Percentiles rank a stretch among this genome's conserved stretches.
Evolutionary conservation across 73 alveolate species (phyloP).

Genomic region (Symbiodinium natans): DNA sequence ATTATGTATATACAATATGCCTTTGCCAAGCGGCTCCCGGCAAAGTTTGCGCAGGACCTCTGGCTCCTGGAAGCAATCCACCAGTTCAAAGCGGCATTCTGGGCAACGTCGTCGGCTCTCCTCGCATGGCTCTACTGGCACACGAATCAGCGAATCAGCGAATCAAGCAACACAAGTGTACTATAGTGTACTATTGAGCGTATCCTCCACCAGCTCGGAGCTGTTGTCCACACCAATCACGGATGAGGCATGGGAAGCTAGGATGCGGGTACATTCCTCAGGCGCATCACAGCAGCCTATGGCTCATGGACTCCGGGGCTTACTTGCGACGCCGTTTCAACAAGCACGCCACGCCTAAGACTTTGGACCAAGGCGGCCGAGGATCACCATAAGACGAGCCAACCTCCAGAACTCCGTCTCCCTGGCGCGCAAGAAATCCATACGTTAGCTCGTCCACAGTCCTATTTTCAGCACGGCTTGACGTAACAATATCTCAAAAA

Average conservation of each 20-base stretch:
- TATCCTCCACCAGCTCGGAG: constrained; percentile 36
- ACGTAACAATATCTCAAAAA: too few relatives aligned
- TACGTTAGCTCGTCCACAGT: too few relatives aligned
- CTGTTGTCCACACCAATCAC: constrained; percentile 73
- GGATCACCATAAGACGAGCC: constrained; percentile 35
- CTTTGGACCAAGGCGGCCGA: not conserved
- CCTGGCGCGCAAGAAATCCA: not conserved
- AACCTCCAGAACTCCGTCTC: constrained; percentile 48
- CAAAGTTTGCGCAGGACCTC: not conserved
- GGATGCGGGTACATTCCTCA: constrained; percentile 42
- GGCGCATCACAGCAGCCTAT: too few relatives aligned
- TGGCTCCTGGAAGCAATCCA: constrained; percentile 51
- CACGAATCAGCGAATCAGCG: too few relatives aligned
- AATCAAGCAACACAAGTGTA: too few relatives aligned
- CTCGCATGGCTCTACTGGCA: too few relatives aligned
- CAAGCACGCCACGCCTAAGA: too few relatives aligned
- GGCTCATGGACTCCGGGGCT: not conserved
- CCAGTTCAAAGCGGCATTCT: constrained; percentile 22
- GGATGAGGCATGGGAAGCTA: constrained; percentile 20
- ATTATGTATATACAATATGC: too few relatives aligned
- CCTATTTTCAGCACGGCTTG: too few relatives aligned
- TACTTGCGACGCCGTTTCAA: too few relatives aligned
- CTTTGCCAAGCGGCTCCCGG: not conserved
- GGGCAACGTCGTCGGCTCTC: constrained; percentile 55
- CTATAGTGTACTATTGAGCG: too few relatives aligned